Evolutionary conservation across 768 basidiomycete genomes (phyloP).

Genomic region (Podaxis sp.): DNA sequence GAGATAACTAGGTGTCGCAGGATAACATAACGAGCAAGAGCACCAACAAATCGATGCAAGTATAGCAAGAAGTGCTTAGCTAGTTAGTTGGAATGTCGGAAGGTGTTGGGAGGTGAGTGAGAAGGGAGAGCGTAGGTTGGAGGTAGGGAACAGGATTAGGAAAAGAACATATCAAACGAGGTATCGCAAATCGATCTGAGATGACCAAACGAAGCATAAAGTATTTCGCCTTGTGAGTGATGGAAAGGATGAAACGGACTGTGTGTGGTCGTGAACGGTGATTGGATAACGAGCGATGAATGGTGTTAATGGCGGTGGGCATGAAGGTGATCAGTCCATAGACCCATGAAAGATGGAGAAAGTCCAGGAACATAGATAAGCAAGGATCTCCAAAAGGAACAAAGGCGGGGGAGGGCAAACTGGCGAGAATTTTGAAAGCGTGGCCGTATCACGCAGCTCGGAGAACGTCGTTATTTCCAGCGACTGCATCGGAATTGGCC

Average conservation of each 20-base stretch:
- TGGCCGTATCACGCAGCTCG: not conserved
- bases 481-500: not conserved
- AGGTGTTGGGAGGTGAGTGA: not conserved
- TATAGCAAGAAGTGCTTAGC: not conserved
- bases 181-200: conserved; percentile 10
- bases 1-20: not conserved
- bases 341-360: not conserved
- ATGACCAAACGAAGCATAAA: not conserved
- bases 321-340: not conserved
- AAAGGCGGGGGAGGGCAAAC: not conserved
- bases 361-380: not conserved
- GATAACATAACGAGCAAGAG: not conserved
- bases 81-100: not conserved
- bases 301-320: not conserved
- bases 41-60: conserved; percentile 2
- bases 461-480: not conserved
- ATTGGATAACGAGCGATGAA: not conserved
- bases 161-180: conserved; percentile 1
- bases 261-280: not conserved
- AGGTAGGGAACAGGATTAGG: not conserved
- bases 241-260: not conserved
- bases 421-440: too few species aligned
- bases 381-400: not conserved
- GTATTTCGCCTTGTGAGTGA: conserved; percentile 1
- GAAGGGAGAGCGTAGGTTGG: not conserved